Percentiles rank a stretch among this genome's conserved stretches.
Evolutionary conservation across 2,329 filamentous ascomycete species (phyloP).

Genomic region (Lachnum nothofagi): DNA sequence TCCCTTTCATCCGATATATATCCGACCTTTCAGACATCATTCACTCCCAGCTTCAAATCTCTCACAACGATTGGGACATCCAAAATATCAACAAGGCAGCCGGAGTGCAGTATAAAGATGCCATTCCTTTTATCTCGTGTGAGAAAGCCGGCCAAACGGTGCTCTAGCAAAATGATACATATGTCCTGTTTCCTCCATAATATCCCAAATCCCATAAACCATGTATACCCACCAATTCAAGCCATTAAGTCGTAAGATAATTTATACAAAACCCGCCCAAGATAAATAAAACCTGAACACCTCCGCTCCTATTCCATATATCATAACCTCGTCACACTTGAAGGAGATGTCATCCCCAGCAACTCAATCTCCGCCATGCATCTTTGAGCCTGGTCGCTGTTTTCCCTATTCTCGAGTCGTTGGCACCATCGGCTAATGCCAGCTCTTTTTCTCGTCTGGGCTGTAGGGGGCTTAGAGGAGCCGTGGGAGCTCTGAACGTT

Average conservation of each 20-base stretch:
- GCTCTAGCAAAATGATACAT: too few species aligned
- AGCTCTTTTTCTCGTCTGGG: slow-evolving; percentile 22
- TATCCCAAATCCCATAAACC: too few species aligned
- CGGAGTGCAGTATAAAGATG: too few species aligned
- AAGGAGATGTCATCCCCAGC: slow-evolving; percentile 13
- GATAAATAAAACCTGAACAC: not conserved
- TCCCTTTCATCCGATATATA: too few species aligned
- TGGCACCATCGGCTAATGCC: slow-evolving; percentile 1
- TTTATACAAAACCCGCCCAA: not conserved
- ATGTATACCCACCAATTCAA: not conserved
- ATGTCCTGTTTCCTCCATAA: too few species aligned
- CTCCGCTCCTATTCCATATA: not conserved
- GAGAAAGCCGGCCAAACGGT: too few species aligned
- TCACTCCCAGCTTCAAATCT: too few species aligned
- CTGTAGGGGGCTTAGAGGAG: too few species aligned
- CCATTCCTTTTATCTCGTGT: too few species aligned
- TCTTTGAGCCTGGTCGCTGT: slow-evolving; percentile 7
- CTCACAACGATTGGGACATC: too few species aligned
- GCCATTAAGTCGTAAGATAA: not conserved
- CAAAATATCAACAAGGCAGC: too few species aligned
- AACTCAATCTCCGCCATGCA: slow-evolving; percentile 15
- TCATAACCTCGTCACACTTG: not conserved
- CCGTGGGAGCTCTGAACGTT: slow-evolving; percentile 21
- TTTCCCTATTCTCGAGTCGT: not conserved
- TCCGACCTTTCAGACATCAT: too few species aligned